Percentiles rank a stretch among this genome's conserved stretches.
These are phyloP conservation scores for Rhodomyrtus psidioides DNA, from an alignment of 441 rosid genomes.

Conservation along the genomic window DNA sequence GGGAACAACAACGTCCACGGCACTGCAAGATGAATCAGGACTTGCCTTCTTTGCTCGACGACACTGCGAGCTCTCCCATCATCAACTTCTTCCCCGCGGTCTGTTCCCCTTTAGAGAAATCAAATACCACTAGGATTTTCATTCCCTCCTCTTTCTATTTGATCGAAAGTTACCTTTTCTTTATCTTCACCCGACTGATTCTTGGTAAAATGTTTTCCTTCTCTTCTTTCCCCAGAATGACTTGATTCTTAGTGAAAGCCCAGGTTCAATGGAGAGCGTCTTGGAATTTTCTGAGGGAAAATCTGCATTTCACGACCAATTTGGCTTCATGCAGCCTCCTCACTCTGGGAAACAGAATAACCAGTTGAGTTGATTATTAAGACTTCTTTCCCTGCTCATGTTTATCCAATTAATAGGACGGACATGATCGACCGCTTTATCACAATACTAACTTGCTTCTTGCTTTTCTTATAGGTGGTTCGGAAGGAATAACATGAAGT, in stretches of 20 bases:
- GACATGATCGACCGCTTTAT: background rate
- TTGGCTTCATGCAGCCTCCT: conserved; percentile 42
- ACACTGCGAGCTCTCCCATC: conserved; percentile 86
- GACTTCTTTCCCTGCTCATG: background rate
- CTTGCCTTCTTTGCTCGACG: conserved; percentile 53
- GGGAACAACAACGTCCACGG: conserved; percentile 23
- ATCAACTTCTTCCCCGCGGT: conserved; percentile 41
- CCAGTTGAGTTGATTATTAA: conserved; percentile 38
- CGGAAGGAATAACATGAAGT: conserved; percentile 11
- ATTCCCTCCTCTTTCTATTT: background rate
- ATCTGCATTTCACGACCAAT: conserved; percentile 45
- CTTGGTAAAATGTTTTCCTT: background rate
- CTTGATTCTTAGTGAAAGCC: background rate
- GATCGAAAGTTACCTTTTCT: background rate
- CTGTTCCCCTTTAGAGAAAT: background rate
- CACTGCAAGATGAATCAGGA: conserved; percentile 13
- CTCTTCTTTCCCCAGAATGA: background rate
- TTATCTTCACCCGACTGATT: background rate
- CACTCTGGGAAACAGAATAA: conserved; percentile 38
- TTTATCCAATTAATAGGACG: background rate
- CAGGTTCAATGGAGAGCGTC: conserved; percentile 38
- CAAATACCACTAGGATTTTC: background rate
- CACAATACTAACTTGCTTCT: background rate
- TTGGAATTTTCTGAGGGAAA: conserved; percentile 62
- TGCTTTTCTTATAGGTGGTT: conserved; percentile 29